A percentile compares a stretch with the other conserved stretches of the same genome.
Evolutionary conservation across 345 rosid genomes (phyloP).

Genomic region (Angophora floribunda): DNA sequence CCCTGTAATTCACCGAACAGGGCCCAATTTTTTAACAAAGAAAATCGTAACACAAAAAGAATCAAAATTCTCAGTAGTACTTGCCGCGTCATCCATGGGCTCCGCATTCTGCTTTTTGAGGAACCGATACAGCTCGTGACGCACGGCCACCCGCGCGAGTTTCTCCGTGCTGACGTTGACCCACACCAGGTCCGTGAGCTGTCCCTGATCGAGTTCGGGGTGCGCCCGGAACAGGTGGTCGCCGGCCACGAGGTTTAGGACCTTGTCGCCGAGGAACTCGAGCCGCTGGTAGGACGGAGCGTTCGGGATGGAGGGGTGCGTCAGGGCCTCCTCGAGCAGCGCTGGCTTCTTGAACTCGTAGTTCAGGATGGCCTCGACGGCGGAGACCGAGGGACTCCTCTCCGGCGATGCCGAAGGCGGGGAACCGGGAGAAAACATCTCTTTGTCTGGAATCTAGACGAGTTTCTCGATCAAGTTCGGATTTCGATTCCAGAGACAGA

Average conservation of each 20-base stretch:
- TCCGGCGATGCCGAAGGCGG: background rate
- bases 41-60: background rate
- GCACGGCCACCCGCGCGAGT: slow-evolving; percentile 67
- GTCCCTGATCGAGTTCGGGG: slow-evolving; percentile 38
- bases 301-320: slow-evolving; percentile 43
- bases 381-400: slow-evolving; percentile 21
- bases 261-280: slow-evolving; percentile 78
- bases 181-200: slow-evolving; percentile 39
- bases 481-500: background rate
- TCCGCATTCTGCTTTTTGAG: slow-evolving; percentile 24
- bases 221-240: slow-evolving; percentile 32
- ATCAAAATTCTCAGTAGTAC: background rate
- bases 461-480: background rate
- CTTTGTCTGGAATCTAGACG: background rate
- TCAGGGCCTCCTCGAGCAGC: slow-evolving; percentile 55
- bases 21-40: background rate
- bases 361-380: slow-evolving; percentile 43
- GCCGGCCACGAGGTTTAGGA: slow-evolving; percentile 27
- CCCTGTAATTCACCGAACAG: background rate
- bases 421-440: background rate
- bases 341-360: slow-evolving; percentile 35
- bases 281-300: slow-evolving; percentile 45
- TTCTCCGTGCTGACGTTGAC: slow-evolving; percentile 72
- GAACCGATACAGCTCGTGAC: slow-evolving; percentile 28
- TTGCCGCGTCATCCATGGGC: slow-evolving; percentile 40